Conservation (phyloP, 345 rosid genomes). For the Eucalyptus marginata region DNA sequence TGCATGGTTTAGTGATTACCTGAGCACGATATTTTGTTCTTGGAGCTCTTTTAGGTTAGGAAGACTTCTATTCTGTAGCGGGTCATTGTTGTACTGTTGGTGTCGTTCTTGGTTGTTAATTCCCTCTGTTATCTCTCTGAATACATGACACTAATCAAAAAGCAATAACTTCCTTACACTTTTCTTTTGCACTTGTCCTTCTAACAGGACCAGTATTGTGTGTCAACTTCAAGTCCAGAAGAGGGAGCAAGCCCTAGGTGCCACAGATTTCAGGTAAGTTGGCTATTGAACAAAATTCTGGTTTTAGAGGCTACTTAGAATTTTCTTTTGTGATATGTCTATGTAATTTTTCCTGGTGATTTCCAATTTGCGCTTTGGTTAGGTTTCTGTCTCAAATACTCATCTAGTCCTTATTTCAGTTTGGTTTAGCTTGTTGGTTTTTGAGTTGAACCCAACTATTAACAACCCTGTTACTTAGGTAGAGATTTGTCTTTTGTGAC, state of each 20-base stretch:
- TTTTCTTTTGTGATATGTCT: not conserved
- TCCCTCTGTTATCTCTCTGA: not conserved
- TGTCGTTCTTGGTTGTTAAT: not conserved
- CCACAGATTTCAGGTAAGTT: constrained; percentile 71
- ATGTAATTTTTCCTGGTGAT: not conserved
- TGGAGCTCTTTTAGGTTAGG: not conserved
- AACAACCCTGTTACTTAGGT: not conserved
- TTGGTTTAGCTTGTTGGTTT: not conserved
- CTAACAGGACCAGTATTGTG: constrained; percentile 67
- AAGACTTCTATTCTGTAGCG: not conserved
- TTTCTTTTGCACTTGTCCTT: not conserved
- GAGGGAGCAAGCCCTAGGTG: constrained; percentile 42
- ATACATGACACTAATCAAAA: not conserved
- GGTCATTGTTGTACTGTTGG: not conserved
- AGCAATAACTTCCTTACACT: not conserved
- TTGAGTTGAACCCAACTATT: not conserved
- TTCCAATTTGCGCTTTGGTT: not conserved
- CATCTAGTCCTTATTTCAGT: not conserved
- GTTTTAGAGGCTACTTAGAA: not conserved
- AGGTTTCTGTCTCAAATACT: not conserved
- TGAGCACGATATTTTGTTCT: not conserved
- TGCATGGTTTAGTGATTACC: not conserved
- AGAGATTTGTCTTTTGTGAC: not conserved
- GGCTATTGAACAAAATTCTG: not conserved
- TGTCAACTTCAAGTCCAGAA: constrained; percentile 28